Conservation (phyloP, 2,329 filamentous ascomycete genomes). For the Xylaria arbuscula region DNA sequence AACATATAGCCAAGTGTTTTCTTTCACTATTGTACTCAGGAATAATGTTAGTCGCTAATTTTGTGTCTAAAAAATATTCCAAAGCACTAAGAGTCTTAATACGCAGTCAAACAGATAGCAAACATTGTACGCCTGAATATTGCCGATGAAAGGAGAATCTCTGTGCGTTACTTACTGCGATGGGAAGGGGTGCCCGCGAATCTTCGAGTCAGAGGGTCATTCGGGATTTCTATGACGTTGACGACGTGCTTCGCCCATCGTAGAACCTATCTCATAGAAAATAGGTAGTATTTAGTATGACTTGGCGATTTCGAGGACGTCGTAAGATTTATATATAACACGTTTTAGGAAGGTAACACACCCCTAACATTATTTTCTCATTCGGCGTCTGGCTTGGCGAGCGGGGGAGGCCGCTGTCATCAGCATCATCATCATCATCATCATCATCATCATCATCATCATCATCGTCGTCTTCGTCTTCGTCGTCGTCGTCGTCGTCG, state of each 20-base stretch:
- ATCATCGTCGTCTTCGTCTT: background rate
- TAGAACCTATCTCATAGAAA: conserved; percentile 3
- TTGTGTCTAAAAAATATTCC: background rate
- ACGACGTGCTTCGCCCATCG: conserved; percentile 30
- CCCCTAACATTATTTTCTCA: background rate
- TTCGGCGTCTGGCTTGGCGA: background rate
- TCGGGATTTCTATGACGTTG: background rate
- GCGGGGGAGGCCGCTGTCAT: too few species aligned
- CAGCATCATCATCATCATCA: too few species aligned
- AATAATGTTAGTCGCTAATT: background rate
- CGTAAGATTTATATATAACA: too few species aligned
- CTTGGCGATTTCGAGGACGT: too few species aligned
- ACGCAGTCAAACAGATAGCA: background rate
- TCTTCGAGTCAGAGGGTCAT: conserved; percentile 7
- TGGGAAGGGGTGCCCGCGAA: conserved; percentile 6
- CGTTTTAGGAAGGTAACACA: background rate
- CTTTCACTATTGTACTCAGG: background rate
- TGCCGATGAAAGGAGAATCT: background rate
- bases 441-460: background rate
- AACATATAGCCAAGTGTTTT: conserved; percentile 19
- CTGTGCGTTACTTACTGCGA: conserved; percentile 9
- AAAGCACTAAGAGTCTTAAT: background rate
- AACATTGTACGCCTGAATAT: background rate
- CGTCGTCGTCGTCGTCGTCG: background rate
- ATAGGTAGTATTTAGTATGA: too few species aligned